A percentile compares a stretch with the other conserved stretches of the same genome.
These are phyloP conservation scores for Colletotrichum musae DNA, from an alignment of 2,329 filamentous ascomycete genomes.

Conservation along the genomic window DNA sequence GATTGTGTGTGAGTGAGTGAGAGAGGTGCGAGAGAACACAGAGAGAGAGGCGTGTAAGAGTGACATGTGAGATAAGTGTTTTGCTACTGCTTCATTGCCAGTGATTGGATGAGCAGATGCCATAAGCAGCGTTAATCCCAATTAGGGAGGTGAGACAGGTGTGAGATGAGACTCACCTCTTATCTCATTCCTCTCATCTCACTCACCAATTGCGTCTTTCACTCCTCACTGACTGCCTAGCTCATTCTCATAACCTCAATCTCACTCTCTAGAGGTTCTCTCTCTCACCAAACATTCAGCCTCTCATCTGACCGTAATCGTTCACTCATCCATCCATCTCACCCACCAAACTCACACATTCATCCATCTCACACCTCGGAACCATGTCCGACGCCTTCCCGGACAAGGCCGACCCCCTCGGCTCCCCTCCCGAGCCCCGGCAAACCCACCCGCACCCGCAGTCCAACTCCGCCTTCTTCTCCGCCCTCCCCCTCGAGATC, in stretches of 20 bases:
- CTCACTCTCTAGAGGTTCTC: no score
- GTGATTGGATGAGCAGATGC: constrained; percentile 17
- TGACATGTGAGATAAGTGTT: background rate
- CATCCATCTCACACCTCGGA: background rate
- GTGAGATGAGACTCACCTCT: background rate
- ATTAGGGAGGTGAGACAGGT: constrained; percentile 19
- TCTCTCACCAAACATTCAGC: no score
- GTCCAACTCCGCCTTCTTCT: constrained; percentile 31
- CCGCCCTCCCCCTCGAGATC: constrained; percentile 29
- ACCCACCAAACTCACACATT: background rate
- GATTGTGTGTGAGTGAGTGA: background rate
- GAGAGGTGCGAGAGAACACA: no score
- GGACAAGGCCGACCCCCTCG: background rate
- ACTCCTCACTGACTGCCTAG: no score
- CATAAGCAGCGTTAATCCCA: constrained; percentile 31
- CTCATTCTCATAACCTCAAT: no score
- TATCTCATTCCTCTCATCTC: no score
- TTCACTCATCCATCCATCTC: background rate
- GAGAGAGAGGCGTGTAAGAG: background rate
- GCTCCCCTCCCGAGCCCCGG: background rate
- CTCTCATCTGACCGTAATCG: no score
- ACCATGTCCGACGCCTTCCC: background rate
- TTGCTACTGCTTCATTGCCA: background rate
- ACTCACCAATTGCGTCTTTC: no score
- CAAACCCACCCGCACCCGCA: background rate